Evolutionary conservation across 2,329 filamentous ascomycete genomes (phyloP).

Genomic region (Gremmenia infestans): DNA sequence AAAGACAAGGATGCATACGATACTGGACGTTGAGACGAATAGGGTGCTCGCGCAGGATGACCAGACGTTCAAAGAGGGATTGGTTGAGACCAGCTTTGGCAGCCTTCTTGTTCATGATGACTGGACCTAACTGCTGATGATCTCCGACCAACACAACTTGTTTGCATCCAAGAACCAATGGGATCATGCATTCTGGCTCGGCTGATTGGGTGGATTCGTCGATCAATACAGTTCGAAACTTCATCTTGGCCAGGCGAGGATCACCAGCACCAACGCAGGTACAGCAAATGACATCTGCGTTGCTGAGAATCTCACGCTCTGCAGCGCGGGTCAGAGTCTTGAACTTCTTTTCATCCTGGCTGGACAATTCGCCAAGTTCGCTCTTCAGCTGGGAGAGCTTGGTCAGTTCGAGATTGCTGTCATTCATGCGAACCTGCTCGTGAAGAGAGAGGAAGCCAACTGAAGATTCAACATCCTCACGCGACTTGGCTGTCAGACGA

Average conservation of each 20-base stretch:
- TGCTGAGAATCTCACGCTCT: constrained; percentile 89
- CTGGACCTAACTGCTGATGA: constrained; percentile 94
- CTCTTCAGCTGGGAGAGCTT: constrained; percentile 92
- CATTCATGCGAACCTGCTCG: constrained; percentile 95
- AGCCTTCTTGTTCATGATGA: constrained; percentile 99
- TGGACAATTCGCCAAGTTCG: constrained; percentile 85
- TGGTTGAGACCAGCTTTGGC: constrained; percentile 97
- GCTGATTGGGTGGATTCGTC: constrained; percentile 98
- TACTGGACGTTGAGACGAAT: constrained; percentile 97
- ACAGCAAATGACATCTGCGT: constrained; percentile 97
- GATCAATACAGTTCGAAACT: constrained; percentile 96
- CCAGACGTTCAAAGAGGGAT: constrained; percentile 94
- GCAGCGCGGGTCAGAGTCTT: constrained; percentile 91
- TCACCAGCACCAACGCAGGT: constrained; percentile 97
- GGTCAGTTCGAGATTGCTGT: constrained; percentile 87
- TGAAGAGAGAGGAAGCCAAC: constrained; percentile 94
- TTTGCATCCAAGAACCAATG: constrained; percentile 93
- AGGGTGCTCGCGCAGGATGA: constrained; percentile 83
- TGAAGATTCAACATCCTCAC: constrained; percentile 97
- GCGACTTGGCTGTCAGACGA: constrained; percentile 95
- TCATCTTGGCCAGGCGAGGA: constrained; percentile 91
- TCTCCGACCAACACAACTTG: constrained; percentile 98
- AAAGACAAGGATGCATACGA: constrained; percentile 97
- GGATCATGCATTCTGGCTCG: constrained; percentile 98
- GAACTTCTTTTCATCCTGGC: constrained; percentile 97